Base-by-base conservation (phyloP, 2,329 filamentous ascomycete species). In the Botrytis galanthina region DNA sequence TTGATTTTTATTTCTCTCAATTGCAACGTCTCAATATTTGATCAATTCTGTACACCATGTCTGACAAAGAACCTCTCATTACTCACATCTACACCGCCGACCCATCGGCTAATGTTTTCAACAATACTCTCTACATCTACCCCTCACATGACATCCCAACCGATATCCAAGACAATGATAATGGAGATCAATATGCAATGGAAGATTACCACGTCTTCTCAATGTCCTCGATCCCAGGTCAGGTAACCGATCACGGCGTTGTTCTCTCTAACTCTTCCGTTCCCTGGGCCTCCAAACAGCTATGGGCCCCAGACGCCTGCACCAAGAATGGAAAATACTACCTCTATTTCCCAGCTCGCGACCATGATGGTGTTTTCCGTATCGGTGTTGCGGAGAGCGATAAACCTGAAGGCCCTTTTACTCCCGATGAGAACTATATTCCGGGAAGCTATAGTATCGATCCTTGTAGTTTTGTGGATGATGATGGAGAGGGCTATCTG, bases 161-260 rank as follows among this genome's bases (percentile, higher is more conserved):
- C 8, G 87, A 90, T 82, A 92, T 93, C 81, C 73, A 87, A 73
- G 91, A 92, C 85, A 94, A 95, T 84, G 92, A 94, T 86, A 93
- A 94, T 86, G 92, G 92, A 80, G 92, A 94, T 83, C 92, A 94
- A 81, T 94, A 94, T 81, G 92, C 93, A 84, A 95, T 94, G 92
- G 86, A 84, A 73, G 92, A 95, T 84, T 95, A 95, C 86, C 92
- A 94, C 82, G 92, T 95, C 81, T 90, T 94, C 82, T 84, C 83
- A 42, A 82, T 88, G 73, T 86, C 88, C 72, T 84, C 86, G 1
- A 83, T 89, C 37, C 0, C 84, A 85, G 67, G 67, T 20, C 12
- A 48, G 12, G 91, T 94, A 3, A 90, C 86, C 32, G 92, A 94
- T 83, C 92, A 94, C 83, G 92, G 92, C 78, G 85, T 92, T 67